These are phyloP conservation scores for Schizothecium vesticola DNA, from an alignment of 495 filamentous ascomycete genomes.

Conservation along the genomic window DNA sequence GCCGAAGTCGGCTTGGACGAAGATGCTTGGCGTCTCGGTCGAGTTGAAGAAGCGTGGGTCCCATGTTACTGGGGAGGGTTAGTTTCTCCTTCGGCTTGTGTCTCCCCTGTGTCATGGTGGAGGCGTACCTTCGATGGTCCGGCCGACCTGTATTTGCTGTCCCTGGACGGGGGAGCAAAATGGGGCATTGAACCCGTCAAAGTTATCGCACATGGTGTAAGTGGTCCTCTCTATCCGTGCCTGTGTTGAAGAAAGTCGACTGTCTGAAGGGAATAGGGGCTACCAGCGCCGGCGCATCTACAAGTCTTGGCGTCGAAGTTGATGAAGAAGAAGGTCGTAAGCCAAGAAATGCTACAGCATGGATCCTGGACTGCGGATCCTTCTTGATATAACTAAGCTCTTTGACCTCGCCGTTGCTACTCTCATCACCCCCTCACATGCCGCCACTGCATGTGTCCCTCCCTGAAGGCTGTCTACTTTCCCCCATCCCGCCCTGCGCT, in stretches of 20 bases:
- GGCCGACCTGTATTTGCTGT: conserved; percentile 8
- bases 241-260: neutral
- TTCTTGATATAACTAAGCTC: neutral
- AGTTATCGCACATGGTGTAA: conserved; percentile 12
- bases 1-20: conserved; percentile 20
- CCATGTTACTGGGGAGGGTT: conserved; percentile 14
- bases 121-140: conserved; percentile 5
- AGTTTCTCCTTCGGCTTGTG: neutral
- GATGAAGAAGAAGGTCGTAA: neutral
- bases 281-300: neutral
- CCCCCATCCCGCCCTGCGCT: neutral
- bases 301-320: conserved; percentile 1
- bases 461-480: neutral
- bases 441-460: neutral
- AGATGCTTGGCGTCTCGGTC: conserved; percentile 7
- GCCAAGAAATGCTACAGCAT: neutral
- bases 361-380: neutral
- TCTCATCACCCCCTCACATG: neutral
- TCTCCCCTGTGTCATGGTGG: neutral
- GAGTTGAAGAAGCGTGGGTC: conserved; percentile 17
- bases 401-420: neutral
- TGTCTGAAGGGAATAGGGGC: neutral
- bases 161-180: conserved; percentile 13
- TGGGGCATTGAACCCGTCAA: conserved; percentile 6
- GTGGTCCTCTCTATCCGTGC: neutral